phyloP scores from a whole-genome alignment of 345 rosid genomes.

The Camelina sativa region DNA sequence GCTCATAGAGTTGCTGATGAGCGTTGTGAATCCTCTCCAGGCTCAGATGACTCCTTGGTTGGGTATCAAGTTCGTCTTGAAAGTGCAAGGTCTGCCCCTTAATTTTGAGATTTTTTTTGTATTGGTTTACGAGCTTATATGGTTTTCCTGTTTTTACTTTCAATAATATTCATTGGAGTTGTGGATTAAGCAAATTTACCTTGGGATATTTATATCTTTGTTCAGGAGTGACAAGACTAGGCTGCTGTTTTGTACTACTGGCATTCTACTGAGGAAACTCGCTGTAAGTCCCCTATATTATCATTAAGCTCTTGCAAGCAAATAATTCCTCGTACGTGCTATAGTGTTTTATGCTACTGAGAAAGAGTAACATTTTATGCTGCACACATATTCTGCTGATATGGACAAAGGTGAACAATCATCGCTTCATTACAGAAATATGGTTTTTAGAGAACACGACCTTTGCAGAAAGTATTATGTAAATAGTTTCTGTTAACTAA shows the following conservation, averaged over 20 bases:
- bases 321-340: constrained; percentile 1
- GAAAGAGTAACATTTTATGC: constrained; percentile 11
- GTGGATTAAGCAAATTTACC: constrained; percentile 18
- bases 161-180: constrained; percentile 11
- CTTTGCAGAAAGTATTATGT: not conserved
- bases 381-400: constrained; percentile 18
- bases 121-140: not conserved
- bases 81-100: constrained; percentile 71
- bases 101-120: constrained; percentile 2
- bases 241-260: constrained; percentile 92
- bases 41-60: constrained; percentile 79
- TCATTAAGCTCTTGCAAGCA: constrained; percentile 5
- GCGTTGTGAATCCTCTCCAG: constrained; percentile 89
- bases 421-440: constrained; percentile 21
- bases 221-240: constrained; percentile 86
- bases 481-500: not conserved
- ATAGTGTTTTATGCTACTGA: constrained; percentile 19
- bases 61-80: constrained; percentile 99
- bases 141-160: not conserved
- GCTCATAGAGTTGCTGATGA: constrained; percentile 97
- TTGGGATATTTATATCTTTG: constrained; percentile 39
- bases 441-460: constrained; percentile 17
- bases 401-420: not conserved
- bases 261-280: constrained; percentile 86
- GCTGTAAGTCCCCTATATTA: constrained; percentile 52